A percentile compares a stretch with the other conserved stretches of the same genome.
Evolutionary conservation across 495 filamentous ascomycete genomes (phyloP).

Genomic region (Cryomyces antarcticus): DNA sequence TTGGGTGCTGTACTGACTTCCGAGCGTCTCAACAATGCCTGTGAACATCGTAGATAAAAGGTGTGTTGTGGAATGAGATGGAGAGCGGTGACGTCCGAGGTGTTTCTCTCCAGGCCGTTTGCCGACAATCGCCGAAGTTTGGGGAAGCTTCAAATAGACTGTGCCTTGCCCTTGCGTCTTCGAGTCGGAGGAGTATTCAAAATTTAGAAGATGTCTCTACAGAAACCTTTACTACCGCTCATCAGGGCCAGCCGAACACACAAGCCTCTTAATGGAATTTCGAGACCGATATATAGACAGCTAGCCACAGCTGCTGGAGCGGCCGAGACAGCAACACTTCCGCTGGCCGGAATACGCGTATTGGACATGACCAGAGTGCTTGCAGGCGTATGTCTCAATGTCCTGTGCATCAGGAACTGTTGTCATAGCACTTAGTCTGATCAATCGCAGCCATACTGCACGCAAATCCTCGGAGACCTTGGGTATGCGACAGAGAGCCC

Average conservation of each 20-base stretch:
- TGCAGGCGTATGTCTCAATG: constrained; percentile 51
- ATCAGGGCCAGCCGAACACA: no score
- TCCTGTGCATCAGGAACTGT: constrained; percentile 3
- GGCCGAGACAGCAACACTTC: constrained; percentile 20
- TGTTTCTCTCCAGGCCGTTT: no score
- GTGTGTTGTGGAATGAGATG: no score
- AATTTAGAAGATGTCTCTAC: no score
- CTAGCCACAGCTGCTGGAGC: constrained; percentile 5
- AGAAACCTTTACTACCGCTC: no score
- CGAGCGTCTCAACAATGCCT: constrained; percentile 85
- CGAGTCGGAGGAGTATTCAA: no score
- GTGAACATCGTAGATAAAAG: constrained; percentile 58
- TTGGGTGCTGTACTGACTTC: constrained; percentile 43
- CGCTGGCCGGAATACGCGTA: constrained; percentile 68
- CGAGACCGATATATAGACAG: background rate
- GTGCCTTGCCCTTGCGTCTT: no score
- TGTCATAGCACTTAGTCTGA: constrained; percentile 2
- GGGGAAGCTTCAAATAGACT: no score
- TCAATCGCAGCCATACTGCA: constrained; percentile 69
- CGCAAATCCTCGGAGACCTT: constrained; percentile 88
- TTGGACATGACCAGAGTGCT: constrained; percentile 94
- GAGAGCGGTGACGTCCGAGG: no score
- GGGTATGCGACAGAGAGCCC: constrained; percentile 40
- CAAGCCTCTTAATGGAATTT: no score
- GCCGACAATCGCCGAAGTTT: no score